Conservation (phyloP, 495 filamentous ascomycete species). For the Trichodelitschia bisporula region DNA sequence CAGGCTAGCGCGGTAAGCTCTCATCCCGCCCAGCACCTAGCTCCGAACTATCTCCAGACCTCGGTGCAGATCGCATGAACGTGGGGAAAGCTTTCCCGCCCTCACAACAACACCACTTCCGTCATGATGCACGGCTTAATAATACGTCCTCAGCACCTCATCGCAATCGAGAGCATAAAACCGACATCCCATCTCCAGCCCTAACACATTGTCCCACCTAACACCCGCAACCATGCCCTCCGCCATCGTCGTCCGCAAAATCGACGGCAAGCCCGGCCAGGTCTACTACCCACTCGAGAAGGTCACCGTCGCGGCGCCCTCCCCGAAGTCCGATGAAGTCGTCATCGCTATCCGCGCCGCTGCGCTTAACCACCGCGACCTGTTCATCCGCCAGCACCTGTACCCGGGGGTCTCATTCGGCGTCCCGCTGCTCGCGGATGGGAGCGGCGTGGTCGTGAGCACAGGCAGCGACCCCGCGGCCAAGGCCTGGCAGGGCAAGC, state of each 20-base stretch:
- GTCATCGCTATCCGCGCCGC: conserved; percentile 46
- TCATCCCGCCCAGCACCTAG: too few relatives aligned
- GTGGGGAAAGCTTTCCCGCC: too few relatives aligned
- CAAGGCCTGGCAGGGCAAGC: conserved; percentile 30
- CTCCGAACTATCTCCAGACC: too few relatives aligned
- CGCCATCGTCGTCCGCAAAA: conserved; percentile 27
- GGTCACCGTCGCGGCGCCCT: conserved; percentile 14
- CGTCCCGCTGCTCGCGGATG: conserved; percentile 55
- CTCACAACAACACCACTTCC: too few relatives aligned
- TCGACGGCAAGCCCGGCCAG: conserved; percentile 57
- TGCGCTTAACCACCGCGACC: conserved; percentile 75
- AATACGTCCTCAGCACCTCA: too few relatives aligned
- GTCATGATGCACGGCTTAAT: too few relatives aligned
- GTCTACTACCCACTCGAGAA: conserved; percentile 45
- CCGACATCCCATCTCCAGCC: too few relatives aligned
- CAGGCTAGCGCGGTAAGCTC: too few relatives aligned
- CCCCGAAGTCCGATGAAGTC: conserved; percentile 38
- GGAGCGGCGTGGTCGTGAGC: conserved; percentile 41
- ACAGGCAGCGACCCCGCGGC: conserved; percentile 28
- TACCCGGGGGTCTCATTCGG: conserved; percentile 66
- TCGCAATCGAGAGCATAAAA: too few relatives aligned
- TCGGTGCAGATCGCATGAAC: too few relatives aligned
- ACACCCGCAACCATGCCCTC: conserved; percentile 27
- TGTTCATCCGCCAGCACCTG: conserved; percentile 75
- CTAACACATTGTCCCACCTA: too few relatives aligned